Evolutionary conservation across 371 early-diverging fungal species (phyloP).

Genomic region (Mortierella sp.): DNA sequence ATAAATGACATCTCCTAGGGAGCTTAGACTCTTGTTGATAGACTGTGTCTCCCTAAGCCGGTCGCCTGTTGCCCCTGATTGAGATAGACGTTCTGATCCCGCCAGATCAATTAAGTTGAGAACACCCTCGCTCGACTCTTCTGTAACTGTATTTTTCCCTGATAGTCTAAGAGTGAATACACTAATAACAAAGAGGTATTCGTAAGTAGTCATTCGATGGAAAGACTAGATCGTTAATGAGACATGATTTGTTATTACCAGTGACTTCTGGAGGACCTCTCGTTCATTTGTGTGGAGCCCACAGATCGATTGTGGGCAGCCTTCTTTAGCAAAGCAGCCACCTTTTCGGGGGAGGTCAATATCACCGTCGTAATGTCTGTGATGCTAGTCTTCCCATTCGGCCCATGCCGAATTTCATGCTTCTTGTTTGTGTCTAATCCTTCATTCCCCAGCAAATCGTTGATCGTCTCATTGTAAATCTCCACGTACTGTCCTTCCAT

Average conservation of each 20-base stretch:
- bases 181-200: constrained; percentile 52
- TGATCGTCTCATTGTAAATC: constrained; percentile 97
- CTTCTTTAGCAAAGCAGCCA: constrained; percentile 77
- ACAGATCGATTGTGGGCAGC: constrained; percentile 90
- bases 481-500: constrained; percentile 93
- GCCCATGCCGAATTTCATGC: constrained; percentile 86
- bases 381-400: constrained; percentile 81
- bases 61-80: constrained; percentile 92
- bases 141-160: constrained; percentile 80
- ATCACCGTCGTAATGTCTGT: constrained; percentile 78
- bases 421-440: constrained; percentile 62
- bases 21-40: constrained; percentile 96
- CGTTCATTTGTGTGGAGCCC: constrained; percentile 95
- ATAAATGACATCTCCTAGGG: constrained; percentile 95
- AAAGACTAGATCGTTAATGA: not conserved
- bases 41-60: constrained; percentile 96
- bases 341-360: constrained; percentile 77
- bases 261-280: constrained; percentile 96
- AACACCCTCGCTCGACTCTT: constrained; percentile 79
- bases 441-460: constrained; percentile 82
- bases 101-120: constrained; percentile 97
- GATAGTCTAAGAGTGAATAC: constrained; percentile 88
- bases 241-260: constrained; percentile 51
- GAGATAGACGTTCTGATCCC: constrained; percentile 94
- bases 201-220: not conserved